Evolutionary conservation across 2,329 filamentous ascomycete genomes (phyloP).

Genomic region (Cercospora sp.): DNA sequence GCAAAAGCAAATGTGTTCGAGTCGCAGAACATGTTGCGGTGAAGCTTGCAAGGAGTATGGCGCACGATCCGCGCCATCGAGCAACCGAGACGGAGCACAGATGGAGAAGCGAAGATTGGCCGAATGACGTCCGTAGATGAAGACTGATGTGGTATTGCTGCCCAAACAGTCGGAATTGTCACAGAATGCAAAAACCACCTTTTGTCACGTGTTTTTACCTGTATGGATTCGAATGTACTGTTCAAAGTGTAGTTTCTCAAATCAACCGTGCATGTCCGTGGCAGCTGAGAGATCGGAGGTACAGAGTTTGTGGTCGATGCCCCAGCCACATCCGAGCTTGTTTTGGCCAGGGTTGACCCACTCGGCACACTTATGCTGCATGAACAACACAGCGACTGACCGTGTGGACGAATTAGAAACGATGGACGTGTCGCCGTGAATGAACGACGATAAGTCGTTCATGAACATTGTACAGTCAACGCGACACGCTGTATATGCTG

Average conservation of each 20-base stretch:
- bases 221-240: neutral
- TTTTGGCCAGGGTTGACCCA: conserved; percentile 5
- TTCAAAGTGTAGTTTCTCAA: neutral
- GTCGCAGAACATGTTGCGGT: conserved; percentile 2
- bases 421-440: conserved; percentile 11
- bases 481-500: conserved; percentile 10
- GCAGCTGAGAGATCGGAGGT: neutral
- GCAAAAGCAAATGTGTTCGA: neutral
- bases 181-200: neutral
- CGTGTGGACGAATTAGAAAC: conserved; percentile 7
- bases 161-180: neutral
- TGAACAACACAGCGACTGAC: conserved; percentile 15
- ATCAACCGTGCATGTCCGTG: neutral
- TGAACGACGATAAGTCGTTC: conserved; percentile 11
- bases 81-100: conserved; percentile 3
- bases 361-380: conserved; percentile 7
- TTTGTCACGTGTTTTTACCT: neutral
- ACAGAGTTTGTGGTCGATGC: neutral
- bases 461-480: neutral
- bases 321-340: conserved; percentile 7
- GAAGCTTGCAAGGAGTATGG: neutral
- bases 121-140: conserved; percentile 10
- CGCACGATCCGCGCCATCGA: conserved; percentile 1
- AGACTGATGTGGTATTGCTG: neutral
- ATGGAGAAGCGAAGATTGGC: conserved; percentile 16